phyloP scores from a whole-genome alignment of 2,329 filamentous ascomycete genomes.

The Diplodia sapinea region DNA sequence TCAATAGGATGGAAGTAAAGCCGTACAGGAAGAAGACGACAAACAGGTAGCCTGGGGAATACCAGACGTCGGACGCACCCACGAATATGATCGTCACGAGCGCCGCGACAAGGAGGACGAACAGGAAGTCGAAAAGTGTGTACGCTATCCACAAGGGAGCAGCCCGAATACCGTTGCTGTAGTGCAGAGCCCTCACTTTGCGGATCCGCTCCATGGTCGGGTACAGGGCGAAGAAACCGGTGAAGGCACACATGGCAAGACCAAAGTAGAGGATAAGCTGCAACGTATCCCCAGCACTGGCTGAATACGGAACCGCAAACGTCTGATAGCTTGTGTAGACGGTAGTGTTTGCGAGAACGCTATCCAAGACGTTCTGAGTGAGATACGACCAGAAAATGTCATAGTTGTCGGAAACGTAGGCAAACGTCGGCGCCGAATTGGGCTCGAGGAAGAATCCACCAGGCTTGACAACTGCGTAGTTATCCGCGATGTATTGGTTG shows the following conservation, averaged over 20 bases:
- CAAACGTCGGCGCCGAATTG: conserved; percentile 66
- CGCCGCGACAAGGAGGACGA: conserved; percentile 71
- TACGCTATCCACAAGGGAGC: conserved; percentile 87
- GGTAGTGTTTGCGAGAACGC: conserved; percentile 70
- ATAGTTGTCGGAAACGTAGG: conserved; percentile 68
- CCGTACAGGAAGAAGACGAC: conserved; percentile 82
- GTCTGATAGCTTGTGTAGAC: conserved; percentile 75
- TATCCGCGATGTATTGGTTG: conserved; percentile 65
- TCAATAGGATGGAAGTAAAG: conserved; percentile 73
- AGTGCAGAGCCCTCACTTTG: conserved; percentile 83
- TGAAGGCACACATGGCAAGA: conserved; percentile 76
- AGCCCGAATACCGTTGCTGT: conserved; percentile 86
- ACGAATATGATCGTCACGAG: conserved; percentile 73
- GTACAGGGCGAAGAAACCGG: conserved; percentile 87
- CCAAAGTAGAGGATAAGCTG: conserved; percentile 84
- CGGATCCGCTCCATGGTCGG: conserved; percentile 81
- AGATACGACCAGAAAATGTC: conserved; percentile 71
- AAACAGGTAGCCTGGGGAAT: conserved; percentile 80
- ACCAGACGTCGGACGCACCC: conserved; percentile 70
- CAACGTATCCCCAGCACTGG: conserved; percentile 72
- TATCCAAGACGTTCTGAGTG: conserved; percentile 88
- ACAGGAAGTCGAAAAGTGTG: conserved; percentile 76
- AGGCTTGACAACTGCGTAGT: conserved; percentile 72
- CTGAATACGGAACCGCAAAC: conserved; percentile 76
- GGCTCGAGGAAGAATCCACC: conserved; percentile 82